Evolutionary conservation across 75 land plant genomes (phyloP).

Genomic region (Isoetes taiwanensis): DNA sequence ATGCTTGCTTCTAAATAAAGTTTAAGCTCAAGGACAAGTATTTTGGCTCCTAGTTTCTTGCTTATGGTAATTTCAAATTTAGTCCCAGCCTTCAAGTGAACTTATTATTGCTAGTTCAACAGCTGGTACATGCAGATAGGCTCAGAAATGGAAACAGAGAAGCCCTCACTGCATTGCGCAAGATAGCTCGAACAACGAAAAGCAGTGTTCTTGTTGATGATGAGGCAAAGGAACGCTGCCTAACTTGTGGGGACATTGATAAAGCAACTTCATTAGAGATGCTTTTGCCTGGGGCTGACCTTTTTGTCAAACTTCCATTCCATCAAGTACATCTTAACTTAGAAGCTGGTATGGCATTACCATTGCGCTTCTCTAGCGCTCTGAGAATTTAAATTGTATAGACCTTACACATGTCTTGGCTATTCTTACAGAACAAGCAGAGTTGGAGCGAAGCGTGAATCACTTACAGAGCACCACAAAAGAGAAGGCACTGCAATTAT

Average conservation of each 20-base stretch:
- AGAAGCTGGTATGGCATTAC: slow-evolving; percentile 45
- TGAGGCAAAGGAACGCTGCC: slow-evolving; percentile 46
- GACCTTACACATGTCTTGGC: background rate
- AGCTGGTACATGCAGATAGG: slow-evolving; percentile 75
- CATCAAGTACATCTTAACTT: slow-evolving; percentile 62
- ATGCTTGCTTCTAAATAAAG: too few species aligned
- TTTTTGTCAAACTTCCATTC: slow-evolving; percentile 67
- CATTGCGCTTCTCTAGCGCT: background rate
- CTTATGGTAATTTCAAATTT: too few species aligned
- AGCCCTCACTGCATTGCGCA: slow-evolving; percentile 77
- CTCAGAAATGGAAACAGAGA: slow-evolving; percentile 77
- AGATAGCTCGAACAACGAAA: slow-evolving; percentile 65
- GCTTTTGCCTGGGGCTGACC: slow-evolving; percentile 73
- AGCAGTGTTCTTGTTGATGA: slow-evolving; percentile 58
- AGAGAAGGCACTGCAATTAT: slow-evolving; percentile 54
- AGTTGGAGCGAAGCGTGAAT: slow-evolving; percentile 42
- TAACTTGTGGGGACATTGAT: slow-evolving; percentile 82
- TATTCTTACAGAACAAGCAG: slow-evolving; percentile 41
- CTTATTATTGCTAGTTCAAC: too few species aligned
- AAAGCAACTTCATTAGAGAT: slow-evolving; percentile 49
- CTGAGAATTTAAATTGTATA: background rate
- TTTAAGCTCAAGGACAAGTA: background rate
- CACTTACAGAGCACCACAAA: slow-evolving; percentile 70
- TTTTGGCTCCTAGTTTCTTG: too few species aligned
- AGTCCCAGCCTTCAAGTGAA: too few species aligned